Evolutionary conservation across 345 rosid species (phyloP).

Genomic region (Erucastrum elatum): DNA sequence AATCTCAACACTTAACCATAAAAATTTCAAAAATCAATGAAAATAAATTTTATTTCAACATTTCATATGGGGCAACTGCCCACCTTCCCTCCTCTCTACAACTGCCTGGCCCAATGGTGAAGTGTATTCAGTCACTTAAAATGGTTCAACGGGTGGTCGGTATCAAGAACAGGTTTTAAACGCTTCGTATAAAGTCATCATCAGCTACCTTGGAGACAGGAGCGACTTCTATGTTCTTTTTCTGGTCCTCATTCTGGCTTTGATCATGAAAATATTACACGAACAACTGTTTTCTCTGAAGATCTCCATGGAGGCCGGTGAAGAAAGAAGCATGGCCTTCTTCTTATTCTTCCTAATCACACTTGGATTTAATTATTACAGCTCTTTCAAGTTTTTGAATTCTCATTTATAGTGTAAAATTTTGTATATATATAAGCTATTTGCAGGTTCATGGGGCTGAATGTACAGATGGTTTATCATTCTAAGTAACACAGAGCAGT

Average conservation of each 20-base stretch:
- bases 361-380: neutral
- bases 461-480: no score
- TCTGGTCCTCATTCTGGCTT: constrained; percentile 90
- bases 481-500: no score
- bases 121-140: constrained; percentile 93
- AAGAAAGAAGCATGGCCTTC: constrained; percentile 18
- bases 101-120: constrained; percentile 45
- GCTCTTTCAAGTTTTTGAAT: no score
- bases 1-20: no score
- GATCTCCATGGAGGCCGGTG: constrained; percentile 97
- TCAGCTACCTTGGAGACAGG: constrained; percentile 81
- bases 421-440: no score
- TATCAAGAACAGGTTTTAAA: constrained; percentile 59
- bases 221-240: constrained; percentile 87
- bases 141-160: constrained; percentile 87
- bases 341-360: neutral
- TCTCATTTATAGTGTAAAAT: no score
- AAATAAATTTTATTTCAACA: no score
- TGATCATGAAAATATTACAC: constrained; percentile 71
- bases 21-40: no score
- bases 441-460: no score
- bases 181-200: constrained; percentile 53
- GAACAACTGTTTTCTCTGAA: constrained; percentile 81
- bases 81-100: no score
- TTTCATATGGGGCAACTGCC: no score